Evolutionary conservation across 768 basidiomycete species (phyloP), one percentile per base, ranked within the genome.

Genomic region (Podaxis sp.): DNA sequence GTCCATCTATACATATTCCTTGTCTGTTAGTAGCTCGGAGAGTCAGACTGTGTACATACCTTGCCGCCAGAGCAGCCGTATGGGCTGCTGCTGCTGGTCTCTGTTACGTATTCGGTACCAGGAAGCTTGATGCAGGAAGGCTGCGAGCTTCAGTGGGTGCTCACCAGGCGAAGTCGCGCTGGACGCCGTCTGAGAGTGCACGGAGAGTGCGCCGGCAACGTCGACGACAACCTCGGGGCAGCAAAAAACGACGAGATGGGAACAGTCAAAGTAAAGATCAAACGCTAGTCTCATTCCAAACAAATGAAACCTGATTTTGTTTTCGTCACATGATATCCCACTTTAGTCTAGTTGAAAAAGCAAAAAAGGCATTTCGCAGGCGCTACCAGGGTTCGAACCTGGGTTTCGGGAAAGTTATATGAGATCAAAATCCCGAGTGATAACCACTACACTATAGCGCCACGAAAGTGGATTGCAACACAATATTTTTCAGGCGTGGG

Each of bases 391-490:
- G 38, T 59, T 59, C 59, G 59, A 59, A 59, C 59, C 59, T 59
- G 59, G 59, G 59, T 59, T 59, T 52, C 59, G 59, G 59, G 59
- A 59, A 59, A 48, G 1, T 46, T 5, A 30, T 38, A 7, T 15
- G 26, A 13, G 1, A 12, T 59, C 57, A 59, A 59, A 59, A 59
- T 52, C 59, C 59, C 49, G 59, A 59, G 59, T 59, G 59, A 52
- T 59, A 59, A 59, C 59, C 59, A 59, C 59, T 59, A 59, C 59
- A 59, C 59, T 52, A 59, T 59, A 59, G 59, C 48, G 39, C 59
- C 59, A 7, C 5, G 26, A 28, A 8, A 22, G 2, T 12, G 5
- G 1, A 0, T 17, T 0, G n/a, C 3, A 19, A 8, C 12, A 0
- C n/a, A 0, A 19, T 44, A 13, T 15, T 1, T n/a, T 5, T 44